phyloP scores from a whole-genome alignment of 108 stramenopile species.

The Phaeodactylum tricornutum region DNA sequence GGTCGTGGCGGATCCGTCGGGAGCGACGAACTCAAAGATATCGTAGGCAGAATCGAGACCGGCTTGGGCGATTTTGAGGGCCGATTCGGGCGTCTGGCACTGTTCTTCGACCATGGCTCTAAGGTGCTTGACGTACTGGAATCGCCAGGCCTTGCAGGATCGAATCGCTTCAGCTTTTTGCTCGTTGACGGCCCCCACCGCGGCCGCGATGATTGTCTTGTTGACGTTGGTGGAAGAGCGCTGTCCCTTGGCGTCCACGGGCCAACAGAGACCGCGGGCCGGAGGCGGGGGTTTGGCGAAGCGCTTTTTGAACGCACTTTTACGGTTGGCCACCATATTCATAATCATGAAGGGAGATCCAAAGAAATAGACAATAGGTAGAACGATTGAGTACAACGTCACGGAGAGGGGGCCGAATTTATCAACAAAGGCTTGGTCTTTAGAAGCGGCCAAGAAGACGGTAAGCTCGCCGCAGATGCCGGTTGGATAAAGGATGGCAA shows the following conservation, averaged over 20 bases:
- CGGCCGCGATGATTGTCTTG: constrained; percentile 80
- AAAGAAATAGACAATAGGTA: constrained; percentile 76
- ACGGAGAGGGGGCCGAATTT: constrained; percentile 13
- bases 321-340: constrained; percentile 91
- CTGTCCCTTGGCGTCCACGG: constrained; percentile 67
- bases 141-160: constrained; percentile 68
- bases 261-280: constrained; percentile 83
- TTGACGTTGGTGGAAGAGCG: constrained; percentile 84
- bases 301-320: constrained; percentile 85
- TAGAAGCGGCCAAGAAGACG: constrained; percentile 63
- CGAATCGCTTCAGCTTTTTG: constrained; percentile 47
- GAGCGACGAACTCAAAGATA: constrained; percentile 87
- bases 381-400: constrained; percentile 39
- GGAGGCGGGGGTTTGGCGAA: constrained; percentile 82
- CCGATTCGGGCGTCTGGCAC: constrained; percentile 75
- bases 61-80: constrained; percentile 80
- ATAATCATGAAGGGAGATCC: constrained; percentile 88
- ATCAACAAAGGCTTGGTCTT: constrained; percentile 30
- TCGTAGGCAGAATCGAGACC: constrained; percentile 86
- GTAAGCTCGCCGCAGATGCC: constrained; percentile 90
- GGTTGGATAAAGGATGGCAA: constrained; percentile 90
- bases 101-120: constrained; percentile 73
- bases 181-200: constrained; percentile 68
- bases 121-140: constrained; percentile 88
- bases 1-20: constrained; percentile 51